Evolutionary conservation across 2,329 filamentous ascomycete species (phyloP).

Genomic region (Penicillium sp.): DNA sequence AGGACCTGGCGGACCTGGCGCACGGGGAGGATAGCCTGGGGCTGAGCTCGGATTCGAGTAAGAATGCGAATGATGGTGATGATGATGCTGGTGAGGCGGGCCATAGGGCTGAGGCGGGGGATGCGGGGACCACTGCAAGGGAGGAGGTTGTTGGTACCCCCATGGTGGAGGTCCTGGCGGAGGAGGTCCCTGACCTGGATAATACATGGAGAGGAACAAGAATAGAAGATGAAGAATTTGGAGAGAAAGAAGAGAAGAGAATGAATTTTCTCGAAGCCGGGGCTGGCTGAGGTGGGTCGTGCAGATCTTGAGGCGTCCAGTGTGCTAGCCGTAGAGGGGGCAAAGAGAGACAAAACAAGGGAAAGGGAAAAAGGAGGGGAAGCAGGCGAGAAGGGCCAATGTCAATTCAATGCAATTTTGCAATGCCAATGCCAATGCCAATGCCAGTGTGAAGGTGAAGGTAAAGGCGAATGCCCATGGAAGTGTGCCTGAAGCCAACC

Average conservation of each 20-base stretch:
- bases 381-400: neutral
- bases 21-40: constrained; percentile 4
- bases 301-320: constrained; percentile 8
- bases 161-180: constrained; percentile 19
- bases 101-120: constrained; percentile 25
- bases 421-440: neutral
- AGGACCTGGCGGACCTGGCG: constrained; percentile 14
- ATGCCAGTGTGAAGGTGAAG: neutral
- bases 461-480: too few species aligned
- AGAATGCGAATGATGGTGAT: constrained; percentile 15
- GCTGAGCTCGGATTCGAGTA: neutral
- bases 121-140: constrained; percentile 18
- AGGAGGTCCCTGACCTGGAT: constrained; percentile 21
- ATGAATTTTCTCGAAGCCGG: constrained; percentile 4
- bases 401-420: neutral
- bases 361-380: too few species aligned
- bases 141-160: constrained; percentile 21
- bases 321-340: neutral
- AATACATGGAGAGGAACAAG: constrained; percentile 17
- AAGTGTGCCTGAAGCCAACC: neutral
- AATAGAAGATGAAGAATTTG: neutral
- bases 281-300: constrained; percentile 24
- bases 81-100: constrained; percentile 20
- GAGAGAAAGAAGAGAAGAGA: constrained; percentile 5
- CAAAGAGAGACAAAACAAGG: neutral